These are phyloP conservation scores for Haematococcus lacustris DNA, from an alignment of 139 green algal species.

Conservation along the genomic window DNA sequence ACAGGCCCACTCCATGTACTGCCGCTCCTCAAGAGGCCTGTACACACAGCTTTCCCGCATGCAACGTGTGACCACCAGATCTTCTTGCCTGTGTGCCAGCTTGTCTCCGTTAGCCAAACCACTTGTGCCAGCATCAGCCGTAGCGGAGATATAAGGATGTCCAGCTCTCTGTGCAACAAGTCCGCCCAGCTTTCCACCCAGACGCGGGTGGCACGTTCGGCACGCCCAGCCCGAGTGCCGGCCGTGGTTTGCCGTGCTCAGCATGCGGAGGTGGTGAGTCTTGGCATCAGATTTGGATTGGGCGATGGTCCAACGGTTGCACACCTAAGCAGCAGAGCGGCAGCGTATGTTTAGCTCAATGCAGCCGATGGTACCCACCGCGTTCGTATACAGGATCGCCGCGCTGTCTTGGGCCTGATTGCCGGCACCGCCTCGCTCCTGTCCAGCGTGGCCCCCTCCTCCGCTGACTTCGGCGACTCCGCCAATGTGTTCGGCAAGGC, in stretches of 20 bases:
- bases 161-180: conserved; percentile 28
- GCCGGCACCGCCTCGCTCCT: conserved; percentile 55
- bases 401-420: conserved; percentile 63
- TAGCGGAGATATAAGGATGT: conserved; percentile 11
- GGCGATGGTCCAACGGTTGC: background rate
- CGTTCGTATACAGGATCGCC: conserved; percentile 46
- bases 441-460: conserved; percentile 28
- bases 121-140: too few relatives aligned
- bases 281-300: conserved; percentile 2
- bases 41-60: too few relatives aligned
- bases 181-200: conserved; percentile 23
- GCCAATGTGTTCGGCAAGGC: conserved; percentile 84
- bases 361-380: background rate
- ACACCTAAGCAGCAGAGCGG: background rate
- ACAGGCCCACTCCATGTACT: too few relatives aligned
- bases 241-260: conserved; percentile 52
- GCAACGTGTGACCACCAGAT: too few relatives aligned
- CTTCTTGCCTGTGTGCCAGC: too few relatives aligned
- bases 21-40: too few relatives aligned
- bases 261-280: conserved; percentile 36
- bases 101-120: too few relatives aligned
- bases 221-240: conserved; percentile 21
- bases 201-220: conserved; percentile 10
- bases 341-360: background rate
- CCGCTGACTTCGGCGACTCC: conserved; percentile 81